These are phyloP conservation scores for Senna tora DNA, from an alignment of 306 rosid genomes.

Conservation along the genomic window DNA sequence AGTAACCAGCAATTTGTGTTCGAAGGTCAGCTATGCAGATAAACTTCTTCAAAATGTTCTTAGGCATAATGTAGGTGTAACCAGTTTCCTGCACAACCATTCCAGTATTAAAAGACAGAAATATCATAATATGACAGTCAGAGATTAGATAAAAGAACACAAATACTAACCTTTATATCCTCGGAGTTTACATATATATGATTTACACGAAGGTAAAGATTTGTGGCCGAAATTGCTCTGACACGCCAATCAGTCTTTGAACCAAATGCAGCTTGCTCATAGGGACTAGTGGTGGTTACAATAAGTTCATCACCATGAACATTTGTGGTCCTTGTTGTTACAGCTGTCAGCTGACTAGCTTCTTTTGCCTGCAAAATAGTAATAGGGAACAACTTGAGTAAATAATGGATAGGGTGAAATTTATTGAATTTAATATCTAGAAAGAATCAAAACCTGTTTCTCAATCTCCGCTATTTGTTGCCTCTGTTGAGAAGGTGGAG, in stretches of 20 bases:
- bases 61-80: slow-evolving; percentile 98
- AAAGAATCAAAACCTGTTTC: slow-evolving; percentile 69
- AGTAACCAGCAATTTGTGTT: slow-evolving; percentile 91
- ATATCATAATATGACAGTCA: background rate
- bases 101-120: slow-evolving; percentile 26
- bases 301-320: slow-evolving; percentile 96
- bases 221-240: slow-evolving; percentile 97
- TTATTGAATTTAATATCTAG: background rate
- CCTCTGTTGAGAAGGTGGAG: slow-evolving; percentile 98
- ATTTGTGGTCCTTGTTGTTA: slow-evolving; percentile 89
- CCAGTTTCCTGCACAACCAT: slow-evolving; percentile 89
- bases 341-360: slow-evolving; percentile 93
- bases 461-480: slow-evolving; percentile 99
- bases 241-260: slow-evolving; percentile 99
- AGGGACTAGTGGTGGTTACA: slow-evolving; percentile 96
- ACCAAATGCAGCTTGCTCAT: slow-evolving; percentile 91
- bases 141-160: slow-evolving; percentile 17
- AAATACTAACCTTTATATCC: slow-evolving; percentile 76
- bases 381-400: slow-evolving; percentile 27
- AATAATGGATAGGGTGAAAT: background rate
- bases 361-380: slow-evolving; percentile 68
- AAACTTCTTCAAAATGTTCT: slow-evolving; percentile 94
- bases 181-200: slow-evolving; percentile 97
- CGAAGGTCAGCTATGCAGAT: slow-evolving; percentile 98
- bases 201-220: slow-evolving; percentile 94